Evolutionary conservation across 2,329 filamentous ascomycete genomes (phyloP).

Genomic region (Colletotrichum musae): DNA sequence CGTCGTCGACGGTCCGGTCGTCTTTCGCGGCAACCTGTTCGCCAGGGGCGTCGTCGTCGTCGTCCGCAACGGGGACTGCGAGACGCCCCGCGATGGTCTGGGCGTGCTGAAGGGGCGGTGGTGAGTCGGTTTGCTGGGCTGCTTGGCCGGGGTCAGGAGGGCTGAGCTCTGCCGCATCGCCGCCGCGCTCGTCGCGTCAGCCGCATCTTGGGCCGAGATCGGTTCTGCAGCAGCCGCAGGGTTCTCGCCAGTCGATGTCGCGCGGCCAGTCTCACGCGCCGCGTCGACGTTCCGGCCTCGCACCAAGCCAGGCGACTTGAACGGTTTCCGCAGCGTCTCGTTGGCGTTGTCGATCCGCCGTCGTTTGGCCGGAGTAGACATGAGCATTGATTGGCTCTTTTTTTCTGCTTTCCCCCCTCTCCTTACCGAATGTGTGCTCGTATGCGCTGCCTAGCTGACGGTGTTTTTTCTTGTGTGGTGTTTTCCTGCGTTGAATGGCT

Average conservation of each 20-base stretch:
- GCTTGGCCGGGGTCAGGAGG: slow-evolving; percentile 7
- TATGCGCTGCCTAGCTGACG: neutral
- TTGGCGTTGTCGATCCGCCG: slow-evolving; percentile 39
- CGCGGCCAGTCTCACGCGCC: too few relatives aligned
- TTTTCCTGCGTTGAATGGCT: neutral
- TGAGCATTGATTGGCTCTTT: neutral
- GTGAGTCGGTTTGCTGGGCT: slow-evolving; percentile 18
- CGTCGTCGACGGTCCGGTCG: neutral
- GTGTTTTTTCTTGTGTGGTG: neutral
- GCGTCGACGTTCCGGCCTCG: slow-evolving; percentile 9
- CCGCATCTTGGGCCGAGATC: neutral
- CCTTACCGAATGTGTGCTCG: too few relatives aligned
- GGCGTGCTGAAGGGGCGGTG: slow-evolving; percentile 32
- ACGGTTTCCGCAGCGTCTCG: slow-evolving; percentile 41
- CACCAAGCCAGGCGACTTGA: slow-evolving; percentile 38
- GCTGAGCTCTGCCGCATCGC: neutral
- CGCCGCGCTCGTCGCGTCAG: neutral
- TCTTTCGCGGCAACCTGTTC: neutral
- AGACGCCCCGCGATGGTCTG: slow-evolving; percentile 6
- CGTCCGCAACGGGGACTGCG: slow-evolving; percentile 8
- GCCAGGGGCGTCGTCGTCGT: neutral
- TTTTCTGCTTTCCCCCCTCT: neutral
- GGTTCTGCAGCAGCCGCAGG: neutral
- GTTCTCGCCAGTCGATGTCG: too few relatives aligned
- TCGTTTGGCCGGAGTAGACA: slow-evolving; percentile 40